A percentile compares a stretch with the other conserved stretches of the same genome.
These are phyloP conservation scores for Rhodotorula sp. DNA, from an alignment of 1,284 basidiomycete genomes.

Conservation along the genomic window DNA sequence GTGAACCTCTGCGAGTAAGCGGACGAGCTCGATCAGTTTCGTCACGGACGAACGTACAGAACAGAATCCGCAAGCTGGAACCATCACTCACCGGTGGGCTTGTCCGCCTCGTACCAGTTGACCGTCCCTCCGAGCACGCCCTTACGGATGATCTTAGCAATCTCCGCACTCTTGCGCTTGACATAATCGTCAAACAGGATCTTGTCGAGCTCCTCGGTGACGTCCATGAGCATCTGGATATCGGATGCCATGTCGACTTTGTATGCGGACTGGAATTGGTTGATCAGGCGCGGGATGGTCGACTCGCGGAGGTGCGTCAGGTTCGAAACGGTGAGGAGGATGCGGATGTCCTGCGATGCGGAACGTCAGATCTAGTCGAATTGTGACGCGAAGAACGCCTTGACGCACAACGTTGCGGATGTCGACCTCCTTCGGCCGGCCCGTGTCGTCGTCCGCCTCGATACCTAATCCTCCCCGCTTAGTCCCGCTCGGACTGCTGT, in stretches of 20 bases:
- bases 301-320: constrained; percentile 70
- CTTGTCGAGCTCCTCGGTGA: constrained; percentile 77
- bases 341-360: constrained; percentile 69
- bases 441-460: constrained; percentile 35
- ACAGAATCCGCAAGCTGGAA: not conserved
- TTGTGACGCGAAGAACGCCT: not conserved
- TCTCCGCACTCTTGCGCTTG: constrained; percentile 67
- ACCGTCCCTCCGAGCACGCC: constrained; percentile 77
- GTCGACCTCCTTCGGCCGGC: constrained; percentile 44
- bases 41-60: not conserved
- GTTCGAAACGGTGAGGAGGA: constrained; percentile 87
- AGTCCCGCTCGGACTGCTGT: not conserved
- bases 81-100: constrained; percentile 40
- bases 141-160: constrained; percentile 67
- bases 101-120: constrained; percentile 73
- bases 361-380: too few species aligned
- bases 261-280: constrained; percentile 74
- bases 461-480: constrained; percentile 16
- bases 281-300: constrained; percentile 74
- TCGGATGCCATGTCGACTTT: constrained; percentile 74
- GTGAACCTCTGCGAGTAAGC: constrained; percentile 68
- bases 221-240: constrained; percentile 70
- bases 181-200: constrained; percentile 83
- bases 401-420: constrained; percentile 45
- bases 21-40: not conserved